Evolutionary conservation across 139 green algal species (phyloP).

Genomic region (Mychonastes homosphaera): DNA sequence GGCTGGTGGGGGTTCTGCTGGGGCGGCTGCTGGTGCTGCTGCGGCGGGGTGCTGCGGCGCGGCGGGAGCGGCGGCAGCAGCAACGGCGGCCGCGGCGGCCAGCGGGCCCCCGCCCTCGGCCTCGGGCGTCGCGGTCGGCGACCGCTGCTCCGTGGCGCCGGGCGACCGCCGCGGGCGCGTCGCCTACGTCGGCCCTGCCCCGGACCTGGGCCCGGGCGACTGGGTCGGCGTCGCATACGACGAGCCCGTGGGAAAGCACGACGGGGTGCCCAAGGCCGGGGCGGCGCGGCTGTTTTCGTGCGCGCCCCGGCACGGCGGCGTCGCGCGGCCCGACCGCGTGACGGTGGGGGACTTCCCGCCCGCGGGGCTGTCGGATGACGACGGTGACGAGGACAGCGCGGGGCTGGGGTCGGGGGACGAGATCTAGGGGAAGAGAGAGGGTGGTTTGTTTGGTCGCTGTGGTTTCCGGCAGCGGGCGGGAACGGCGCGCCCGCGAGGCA

Average conservation of each 20-base stretch:
- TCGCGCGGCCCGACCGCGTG: slow-evolving; percentile 75
- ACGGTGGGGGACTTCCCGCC: slow-evolving; percentile 71
- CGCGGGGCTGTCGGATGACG: too few species aligned
- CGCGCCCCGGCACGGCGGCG: slow-evolving; percentile 51
- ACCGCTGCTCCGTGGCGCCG: slow-evolving; percentile 80
- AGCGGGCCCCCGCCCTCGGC: too few species aligned
- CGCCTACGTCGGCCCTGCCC: slow-evolving; percentile 59
- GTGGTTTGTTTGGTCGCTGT: too few species aligned
- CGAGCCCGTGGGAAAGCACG: slow-evolving; percentile 93
- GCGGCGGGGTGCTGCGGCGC: not conserved
- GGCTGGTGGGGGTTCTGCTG: not conserved
- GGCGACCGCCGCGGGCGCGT: slow-evolving; percentile 65
- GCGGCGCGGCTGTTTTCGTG: slow-evolving; percentile 69
- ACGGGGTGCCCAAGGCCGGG: slow-evolving; percentile 80
- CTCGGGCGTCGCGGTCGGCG: slow-evolving; percentile 52
- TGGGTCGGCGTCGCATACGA: slow-evolving; percentile 94
- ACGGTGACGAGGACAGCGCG: slow-evolving; percentile 68
- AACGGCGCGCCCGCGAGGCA: too few species aligned
- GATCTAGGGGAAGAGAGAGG: too few species aligned
- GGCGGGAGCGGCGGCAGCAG: not conserved
- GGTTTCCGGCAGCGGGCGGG: too few species aligned
- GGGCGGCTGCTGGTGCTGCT: not conserved
- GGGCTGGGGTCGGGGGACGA: slow-evolving; percentile 58
- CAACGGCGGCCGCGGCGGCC: not conserved
- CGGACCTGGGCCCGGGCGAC: slow-evolving; percentile 57